These are phyloP conservation scores for Aspergillus taichungensis DNA, from an alignment of 495 filamentous ascomycete species.

Conservation along the genomic window DNA sequence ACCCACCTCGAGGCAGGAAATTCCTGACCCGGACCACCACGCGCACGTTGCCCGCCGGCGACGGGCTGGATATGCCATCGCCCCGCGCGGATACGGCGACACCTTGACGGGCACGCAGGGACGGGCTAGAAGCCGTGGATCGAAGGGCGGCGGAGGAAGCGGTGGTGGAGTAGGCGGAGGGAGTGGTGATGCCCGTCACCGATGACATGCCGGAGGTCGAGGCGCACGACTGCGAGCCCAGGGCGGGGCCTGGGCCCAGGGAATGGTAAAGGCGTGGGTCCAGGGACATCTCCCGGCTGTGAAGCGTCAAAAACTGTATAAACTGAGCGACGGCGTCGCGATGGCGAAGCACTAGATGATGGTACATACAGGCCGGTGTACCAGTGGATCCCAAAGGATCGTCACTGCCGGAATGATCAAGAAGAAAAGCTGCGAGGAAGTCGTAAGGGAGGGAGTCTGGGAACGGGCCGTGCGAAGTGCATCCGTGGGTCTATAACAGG, in stretches of 20 bases:
- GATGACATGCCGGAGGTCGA: constrained; percentile 47
- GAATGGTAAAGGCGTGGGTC: constrained; percentile 49
- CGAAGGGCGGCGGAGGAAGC: constrained; percentile 50
- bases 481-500: too few species aligned
- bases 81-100: constrained; percentile 34
- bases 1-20: constrained; percentile 76
- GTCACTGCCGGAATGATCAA: constrained; percentile 1
- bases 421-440: background rate
- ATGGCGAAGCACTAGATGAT: constrained; percentile 29
- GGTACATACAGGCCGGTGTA: constrained; percentile 34
- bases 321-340: constrained; percentile 37
- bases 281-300: constrained; percentile 45
- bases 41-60: constrained; percentile 73
- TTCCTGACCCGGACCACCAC: constrained; percentile 89
- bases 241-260: constrained; percentile 30
- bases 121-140: constrained; percentile 48
- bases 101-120: constrained; percentile 64
- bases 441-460: constrained; percentile 2
- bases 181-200: constrained; percentile 44
- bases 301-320: constrained; percentile 40
- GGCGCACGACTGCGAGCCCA: constrained; percentile 46
- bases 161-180: constrained; percentile 42
- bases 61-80: constrained; percentile 26
- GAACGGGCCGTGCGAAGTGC: background rate
- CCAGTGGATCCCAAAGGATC: constrained; percentile 1